These are phyloP conservation scores for Exidia glandulosa DNA, from an alignment of 768 basidiomycete species.

Conservation along the genomic window DNA sequence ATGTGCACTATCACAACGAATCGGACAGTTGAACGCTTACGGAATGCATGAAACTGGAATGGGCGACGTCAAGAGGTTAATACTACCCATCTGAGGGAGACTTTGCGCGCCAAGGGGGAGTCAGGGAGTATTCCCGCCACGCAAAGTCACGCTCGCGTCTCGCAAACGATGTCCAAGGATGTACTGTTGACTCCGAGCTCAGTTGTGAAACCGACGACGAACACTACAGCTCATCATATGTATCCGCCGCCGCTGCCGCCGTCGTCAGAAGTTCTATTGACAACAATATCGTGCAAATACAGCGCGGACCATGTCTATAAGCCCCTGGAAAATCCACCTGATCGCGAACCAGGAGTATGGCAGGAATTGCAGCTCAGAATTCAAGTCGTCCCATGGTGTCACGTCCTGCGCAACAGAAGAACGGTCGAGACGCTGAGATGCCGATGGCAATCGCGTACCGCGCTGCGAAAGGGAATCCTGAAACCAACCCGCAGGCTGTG, in stretches of 20 bases:
- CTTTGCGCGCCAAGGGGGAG: not conserved
- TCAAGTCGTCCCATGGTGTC: no score
- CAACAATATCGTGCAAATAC: no score
- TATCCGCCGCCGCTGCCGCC: no score
- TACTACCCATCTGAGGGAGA: not conserved
- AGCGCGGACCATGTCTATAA: no score
- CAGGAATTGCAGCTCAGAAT: no score
- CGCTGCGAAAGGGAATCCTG: not conserved
- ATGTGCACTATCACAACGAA: not conserved
- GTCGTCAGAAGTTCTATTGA: no score
- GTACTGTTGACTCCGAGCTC: not conserved
- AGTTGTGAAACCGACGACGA: not conserved
- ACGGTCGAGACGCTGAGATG: not conserved
- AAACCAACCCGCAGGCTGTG: constrained; percentile 3
- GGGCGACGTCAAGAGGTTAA: not conserved
- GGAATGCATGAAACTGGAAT: constrained; percentile 3
- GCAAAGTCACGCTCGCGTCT: not conserved
- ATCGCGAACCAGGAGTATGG: not conserved
- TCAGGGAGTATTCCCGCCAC: not conserved
- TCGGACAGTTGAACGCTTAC: not conserved
- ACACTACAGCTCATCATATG: not conserved
- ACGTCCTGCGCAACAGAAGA: not conserved
- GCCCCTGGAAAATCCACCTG: no score
- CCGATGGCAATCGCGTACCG: not conserved
- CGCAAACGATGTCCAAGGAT: not conserved